Conservation (phyloP, 2,329 filamentous ascomycete genomes). For the Colletotrichum spaethianum region DNA sequence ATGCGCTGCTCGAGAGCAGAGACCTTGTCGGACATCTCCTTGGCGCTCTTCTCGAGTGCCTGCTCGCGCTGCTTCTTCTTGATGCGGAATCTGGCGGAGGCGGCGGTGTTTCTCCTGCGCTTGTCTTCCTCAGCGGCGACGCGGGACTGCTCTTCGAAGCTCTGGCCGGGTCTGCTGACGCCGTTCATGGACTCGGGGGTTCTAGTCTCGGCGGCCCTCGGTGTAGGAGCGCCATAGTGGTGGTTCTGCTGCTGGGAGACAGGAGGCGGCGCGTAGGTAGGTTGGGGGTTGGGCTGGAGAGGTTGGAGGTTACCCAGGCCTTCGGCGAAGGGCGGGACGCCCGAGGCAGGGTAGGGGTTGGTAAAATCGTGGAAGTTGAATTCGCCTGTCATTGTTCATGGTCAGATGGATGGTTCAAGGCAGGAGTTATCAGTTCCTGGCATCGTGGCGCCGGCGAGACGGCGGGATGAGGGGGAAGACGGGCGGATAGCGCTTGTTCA, state of each 20-base stretch:
- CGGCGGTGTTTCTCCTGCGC: slow-evolving; percentile 89
- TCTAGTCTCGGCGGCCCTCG: slow-evolving; percentile 59
- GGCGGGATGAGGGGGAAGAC: slow-evolving; percentile 32
- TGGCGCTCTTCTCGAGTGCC: slow-evolving; percentile 84
- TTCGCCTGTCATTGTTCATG: slow-evolving; percentile 67
- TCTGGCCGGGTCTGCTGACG: slow-evolving; percentile 60
- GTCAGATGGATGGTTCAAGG: slow-evolving; percentile 42
- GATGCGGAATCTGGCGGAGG: slow-evolving; percentile 88
- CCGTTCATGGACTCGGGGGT: slow-evolving; percentile 59
- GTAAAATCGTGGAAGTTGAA: slow-evolving; percentile 70
- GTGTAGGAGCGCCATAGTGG: slow-evolving; percentile 41
- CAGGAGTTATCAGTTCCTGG: slow-evolving; percentile 39
- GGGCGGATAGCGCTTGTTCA: slow-evolving; percentile 29
- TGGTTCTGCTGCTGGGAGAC: slow-evolving; percentile 54
- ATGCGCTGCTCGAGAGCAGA: slow-evolving; percentile 80
- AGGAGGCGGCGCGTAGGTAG: slow-evolving; percentile 58
- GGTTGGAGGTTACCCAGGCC: slow-evolving; percentile 60
- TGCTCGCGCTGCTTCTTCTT: slow-evolving; percentile 98
- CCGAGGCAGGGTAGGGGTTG: slow-evolving; percentile 58
- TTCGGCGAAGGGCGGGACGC: slow-evolving; percentile 54
- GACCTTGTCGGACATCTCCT: slow-evolving; percentile 88
- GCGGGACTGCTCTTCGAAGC: slow-evolving; percentile 79
- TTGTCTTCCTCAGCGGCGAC: slow-evolving; percentile 90
- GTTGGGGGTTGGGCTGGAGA: slow-evolving; percentile 66
- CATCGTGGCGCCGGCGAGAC: slow-evolving; percentile 40